Evolutionary conservation across 2,329 filamentous ascomycete species (phyloP), one percentile per base, ranked within the genome.

Genomic region (Trichoderma atroviride): DNA sequence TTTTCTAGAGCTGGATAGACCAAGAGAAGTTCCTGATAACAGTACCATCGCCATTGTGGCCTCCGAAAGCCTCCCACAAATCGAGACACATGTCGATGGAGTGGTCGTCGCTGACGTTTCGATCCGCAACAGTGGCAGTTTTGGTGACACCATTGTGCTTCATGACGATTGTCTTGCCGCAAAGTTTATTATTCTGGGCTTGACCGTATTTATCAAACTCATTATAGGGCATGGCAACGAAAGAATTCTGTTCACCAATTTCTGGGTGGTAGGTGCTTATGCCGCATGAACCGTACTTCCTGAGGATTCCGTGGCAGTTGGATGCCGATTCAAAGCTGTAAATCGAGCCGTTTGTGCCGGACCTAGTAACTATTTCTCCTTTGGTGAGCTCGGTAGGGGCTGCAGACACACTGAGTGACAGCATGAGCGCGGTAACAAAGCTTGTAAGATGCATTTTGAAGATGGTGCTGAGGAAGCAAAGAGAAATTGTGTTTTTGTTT

Each of bases 111-210:
- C 70, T 63, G n/a, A 55, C 29, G 57, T 71, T 71, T 50, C 57
- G 29, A 29, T 71, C 70, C 11, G 70, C 70, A 56, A 71, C 57
- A 19, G 68, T 57, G 9, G 70, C 70, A 50, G 63, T 56, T 14
- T 33, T 35, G 5, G 70, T 68, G 7, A 71, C 68, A 57, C 70
- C 70, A 16, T 71, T 71, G 57, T 67, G 56, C n/a, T 47, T 66
- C 61, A 71, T 70, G 27, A 68, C 70, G 40, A 71, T 71, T 40
- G 67, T 53, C 70, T 70, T 71, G 61, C 43, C 70, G 62, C 70
- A 71, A 6, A 71, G 70, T 33, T 24, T 70, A 60, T 71, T 71
- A 14, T 59, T 22, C 57, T 71, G 70, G 13, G 47, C n/a, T 5
- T 31, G 19, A 4, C 70, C 70, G n/a, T 53, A 67, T 22, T 50